phyloP scores from a whole-genome alignment of 73 alveolate genomes.

The Durusdinium trenchii region DNA sequence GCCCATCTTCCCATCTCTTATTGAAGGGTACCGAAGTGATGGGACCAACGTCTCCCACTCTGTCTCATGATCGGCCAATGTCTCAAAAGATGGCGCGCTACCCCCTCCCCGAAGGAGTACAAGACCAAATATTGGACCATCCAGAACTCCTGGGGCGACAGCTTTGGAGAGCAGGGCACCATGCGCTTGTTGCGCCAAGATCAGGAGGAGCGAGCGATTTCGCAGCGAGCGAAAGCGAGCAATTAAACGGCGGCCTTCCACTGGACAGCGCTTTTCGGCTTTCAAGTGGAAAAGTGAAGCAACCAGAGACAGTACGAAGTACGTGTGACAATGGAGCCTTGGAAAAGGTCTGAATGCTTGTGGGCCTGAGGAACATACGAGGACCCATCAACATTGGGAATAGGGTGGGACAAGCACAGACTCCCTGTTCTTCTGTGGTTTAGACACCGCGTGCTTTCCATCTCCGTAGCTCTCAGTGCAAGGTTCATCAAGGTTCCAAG shows the following conservation, averaged over 20 bases:
- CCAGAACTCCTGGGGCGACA: conserved; percentile 72
- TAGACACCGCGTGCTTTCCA: too few relatives aligned
- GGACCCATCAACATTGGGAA: not conserved
- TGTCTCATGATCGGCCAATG: too few relatives aligned
- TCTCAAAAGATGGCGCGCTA: too few relatives aligned
- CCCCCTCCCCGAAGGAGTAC: not conserved
- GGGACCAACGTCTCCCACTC: too few relatives aligned
- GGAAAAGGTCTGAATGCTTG: too few relatives aligned
- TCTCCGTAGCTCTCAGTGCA: too few relatives aligned
- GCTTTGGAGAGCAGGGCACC: conserved; percentile 77
- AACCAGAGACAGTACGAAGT: not conserved
- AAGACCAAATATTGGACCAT: conserved; percentile 56
- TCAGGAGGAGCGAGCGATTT: conserved; percentile 14
- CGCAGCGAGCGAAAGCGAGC: not conserved
- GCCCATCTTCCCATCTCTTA: too few relatives aligned
- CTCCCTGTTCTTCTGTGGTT: too few relatives aligned
- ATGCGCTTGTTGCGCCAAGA: conserved; percentile 95
- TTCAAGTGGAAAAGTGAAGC: not conserved
- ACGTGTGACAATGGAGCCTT: not conserved
- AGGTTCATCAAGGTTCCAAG: too few relatives aligned
- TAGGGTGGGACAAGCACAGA: too few relatives aligned
- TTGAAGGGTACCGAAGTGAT: too few relatives aligned
- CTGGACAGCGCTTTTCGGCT: not conserved
- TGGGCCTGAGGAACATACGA: not conserved
- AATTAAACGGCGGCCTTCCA: not conserved